Evolutionary conservation across 2,329 filamentous ascomycete genomes (phyloP).

Genomic region (Chrysosporium queenslandicum): DNA sequence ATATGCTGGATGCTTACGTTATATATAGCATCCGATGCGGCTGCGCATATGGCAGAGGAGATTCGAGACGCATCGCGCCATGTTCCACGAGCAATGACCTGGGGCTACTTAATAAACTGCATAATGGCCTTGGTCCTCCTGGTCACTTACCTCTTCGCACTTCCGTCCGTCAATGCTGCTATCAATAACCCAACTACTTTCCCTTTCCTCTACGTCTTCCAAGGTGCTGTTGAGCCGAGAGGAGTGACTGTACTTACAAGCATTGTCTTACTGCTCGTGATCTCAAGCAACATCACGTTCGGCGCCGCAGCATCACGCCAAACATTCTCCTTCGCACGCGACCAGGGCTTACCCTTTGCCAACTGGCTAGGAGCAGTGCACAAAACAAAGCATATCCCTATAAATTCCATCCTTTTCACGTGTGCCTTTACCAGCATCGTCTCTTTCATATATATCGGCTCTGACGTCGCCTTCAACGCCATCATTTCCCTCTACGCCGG

Average conservation of each 20-base stretch:
- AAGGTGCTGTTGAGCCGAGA: slow-evolving; percentile 38
- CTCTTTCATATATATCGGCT: slow-evolving; percentile 39
- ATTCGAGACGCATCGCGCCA: slow-evolving; percentile 29
- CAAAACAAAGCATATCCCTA: slow-evolving; percentile 20
- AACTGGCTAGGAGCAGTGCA: slow-evolving; percentile 25
- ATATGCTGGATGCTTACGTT: neutral
- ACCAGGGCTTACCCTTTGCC: slow-evolving; percentile 29
- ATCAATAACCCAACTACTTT: slow-evolving; percentile 28
- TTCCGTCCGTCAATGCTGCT: slow-evolving; percentile 28
- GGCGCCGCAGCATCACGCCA: slow-evolving; percentile 33
- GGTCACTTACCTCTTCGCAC: slow-evolving; percentile 28
- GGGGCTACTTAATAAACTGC: slow-evolving; percentile 29
- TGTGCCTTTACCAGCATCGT: slow-evolving; percentile 28
- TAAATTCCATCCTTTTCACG: slow-evolving; percentile 23
- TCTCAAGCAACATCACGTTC: slow-evolving; percentile 32
- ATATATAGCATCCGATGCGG: slow-evolving; percentile 18
- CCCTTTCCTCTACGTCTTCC: slow-evolving; percentile 37
- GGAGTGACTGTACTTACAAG: slow-evolving; percentile 24
- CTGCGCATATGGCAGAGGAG: slow-evolving; percentile 30
- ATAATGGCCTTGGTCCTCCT: slow-evolving; percentile 30
- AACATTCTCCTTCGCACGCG: slow-evolving; percentile 23
- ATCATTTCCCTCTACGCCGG: slow-evolving; percentile 33
- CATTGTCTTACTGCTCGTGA: slow-evolving; percentile 27
- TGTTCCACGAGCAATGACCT: slow-evolving; percentile 31
- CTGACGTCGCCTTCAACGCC: slow-evolving; percentile 34